phyloP scores from a whole-genome alignment of 345 rosid genomes.

The Syzygium aromaticum region DNA sequence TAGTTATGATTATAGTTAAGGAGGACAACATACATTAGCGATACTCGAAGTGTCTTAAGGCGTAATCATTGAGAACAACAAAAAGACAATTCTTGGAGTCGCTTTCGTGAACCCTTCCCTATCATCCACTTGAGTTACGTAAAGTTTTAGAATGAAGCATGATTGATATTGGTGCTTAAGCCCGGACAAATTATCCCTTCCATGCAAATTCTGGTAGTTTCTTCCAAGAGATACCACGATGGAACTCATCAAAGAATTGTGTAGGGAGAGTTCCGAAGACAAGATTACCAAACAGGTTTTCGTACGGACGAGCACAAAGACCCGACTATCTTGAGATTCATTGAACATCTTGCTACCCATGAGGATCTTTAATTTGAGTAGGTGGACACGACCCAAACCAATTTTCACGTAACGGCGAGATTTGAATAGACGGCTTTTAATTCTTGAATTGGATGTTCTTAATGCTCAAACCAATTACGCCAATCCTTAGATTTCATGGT shows the following conservation, averaged over 20 bases:
- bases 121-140: neutral
- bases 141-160: neutral
- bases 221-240: neutral
- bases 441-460: neutral
- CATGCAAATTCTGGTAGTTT: neutral
- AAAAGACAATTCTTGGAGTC: neutral
- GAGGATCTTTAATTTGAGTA: neutral
- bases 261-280: neutral
- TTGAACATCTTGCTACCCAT: neutral
- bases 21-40: neutral
- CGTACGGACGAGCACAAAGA: neutral
- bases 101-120: neutral
- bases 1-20: neutral
- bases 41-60: neutral
- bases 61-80: neutral
- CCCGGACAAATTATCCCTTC: neutral
- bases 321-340: neutral
- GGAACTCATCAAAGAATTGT: neutral
- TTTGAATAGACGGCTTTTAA: neutral
- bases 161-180: neutral
- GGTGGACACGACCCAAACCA: neutral
- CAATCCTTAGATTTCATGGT: neutral
- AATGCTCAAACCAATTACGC: neutral
- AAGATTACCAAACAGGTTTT: neutral
- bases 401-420: neutral